A percentile compares a stretch with the other conserved stretches of the same genome.
phyloP scores from a whole-genome alignment of 1,284 basidiomycete genomes.

The Termitomyces sp. region DNA sequence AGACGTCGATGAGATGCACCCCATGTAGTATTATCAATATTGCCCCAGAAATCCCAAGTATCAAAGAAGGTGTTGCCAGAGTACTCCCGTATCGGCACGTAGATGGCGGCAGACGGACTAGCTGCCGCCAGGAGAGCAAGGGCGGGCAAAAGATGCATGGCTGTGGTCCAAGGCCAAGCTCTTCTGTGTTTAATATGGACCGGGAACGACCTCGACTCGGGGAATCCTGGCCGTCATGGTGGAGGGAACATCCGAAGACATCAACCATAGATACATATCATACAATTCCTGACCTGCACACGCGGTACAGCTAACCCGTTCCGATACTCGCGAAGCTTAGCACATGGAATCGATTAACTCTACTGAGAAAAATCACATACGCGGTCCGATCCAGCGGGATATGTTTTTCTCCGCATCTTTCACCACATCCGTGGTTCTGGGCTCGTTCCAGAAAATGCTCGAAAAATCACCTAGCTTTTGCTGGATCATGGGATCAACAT shows the following conservation, averaged over 20 bases:
- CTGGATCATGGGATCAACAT: too few relatives aligned
- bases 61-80: constrained; percentile 53
- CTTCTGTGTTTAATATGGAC: background rate
- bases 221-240: constrained; percentile 2
- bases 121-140: constrained; percentile 1
- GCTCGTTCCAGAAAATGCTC: too few relatives aligned
- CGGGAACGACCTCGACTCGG: background rate
- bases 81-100: constrained; percentile 44
- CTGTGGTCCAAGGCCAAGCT: background rate
- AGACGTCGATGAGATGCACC: constrained; percentile 35
- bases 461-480: too few relatives aligned
- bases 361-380: too few relatives aligned
- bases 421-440: too few relatives aligned
- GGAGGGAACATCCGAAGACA: background rate
- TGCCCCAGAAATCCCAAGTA: constrained; percentile 54
- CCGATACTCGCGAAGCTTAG: too few relatives aligned
- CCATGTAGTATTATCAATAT: constrained; percentile 57
- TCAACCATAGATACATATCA: background rate
- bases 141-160: constrained; percentile 4
- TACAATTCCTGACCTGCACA: too few relatives aligned
- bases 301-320: background rate
- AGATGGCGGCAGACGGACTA: constrained; percentile 23
- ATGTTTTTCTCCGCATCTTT: too few relatives aligned
- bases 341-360: too few relatives aligned
- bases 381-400: too few relatives aligned